Percentiles rank a stretch among this genome's conserved stretches.
These are phyloP conservation scores for Rhizopogon vinicolor DNA, from an alignment of 768 basidiomycete genomes.

Conservation along the genomic window DNA sequence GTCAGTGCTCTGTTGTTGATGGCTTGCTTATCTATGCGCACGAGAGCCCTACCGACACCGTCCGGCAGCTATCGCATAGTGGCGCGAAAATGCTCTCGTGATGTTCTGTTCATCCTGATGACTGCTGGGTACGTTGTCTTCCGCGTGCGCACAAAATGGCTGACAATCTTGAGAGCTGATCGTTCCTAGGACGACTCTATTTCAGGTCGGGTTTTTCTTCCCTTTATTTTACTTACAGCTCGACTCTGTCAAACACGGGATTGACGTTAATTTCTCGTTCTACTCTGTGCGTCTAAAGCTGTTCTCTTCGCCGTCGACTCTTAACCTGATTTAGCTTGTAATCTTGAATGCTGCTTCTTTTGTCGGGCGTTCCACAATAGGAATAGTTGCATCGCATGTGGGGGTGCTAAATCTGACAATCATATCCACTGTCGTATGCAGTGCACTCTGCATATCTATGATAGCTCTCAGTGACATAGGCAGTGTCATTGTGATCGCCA, in stretches of 20 bases:
- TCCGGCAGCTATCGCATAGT: conserved; percentile 13
- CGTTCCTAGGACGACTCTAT: conserved; percentile 18
- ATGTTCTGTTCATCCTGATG: conserved; percentile 20
- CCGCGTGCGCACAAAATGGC: neutral
- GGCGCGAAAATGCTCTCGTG: conserved; percentile 16
- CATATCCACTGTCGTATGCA: conserved; percentile 26
- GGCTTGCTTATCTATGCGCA: conserved; percentile 33
- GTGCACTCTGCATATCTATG: conserved; percentile 39
- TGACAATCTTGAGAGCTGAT: neutral
- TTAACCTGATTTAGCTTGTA: conserved; percentile 31
- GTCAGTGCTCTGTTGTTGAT: conserved; percentile 31
- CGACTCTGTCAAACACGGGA: conserved; percentile 45
- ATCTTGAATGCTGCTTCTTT: conserved; percentile 51
- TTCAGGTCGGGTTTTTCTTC: conserved; percentile 38
- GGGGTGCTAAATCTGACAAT: conserved; percentile 43
- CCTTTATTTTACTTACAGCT: conserved; percentile 61
- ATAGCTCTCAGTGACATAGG: conserved; percentile 34
- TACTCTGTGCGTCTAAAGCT: conserved; percentile 37
- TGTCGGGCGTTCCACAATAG: conserved; percentile 42
- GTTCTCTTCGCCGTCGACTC: neutral
- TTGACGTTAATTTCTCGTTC: conserved; percentile 43
- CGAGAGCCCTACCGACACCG: conserved; percentile 23
- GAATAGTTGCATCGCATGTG: conserved; percentile 30
- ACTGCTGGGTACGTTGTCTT: conserved; percentile 15
- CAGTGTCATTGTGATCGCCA: conserved; percentile 36